Evolutionary conservation across 2,329 filamentous ascomycete genomes (phyloP).

Genomic region (Fonsecaea pedrosoi): DNA sequence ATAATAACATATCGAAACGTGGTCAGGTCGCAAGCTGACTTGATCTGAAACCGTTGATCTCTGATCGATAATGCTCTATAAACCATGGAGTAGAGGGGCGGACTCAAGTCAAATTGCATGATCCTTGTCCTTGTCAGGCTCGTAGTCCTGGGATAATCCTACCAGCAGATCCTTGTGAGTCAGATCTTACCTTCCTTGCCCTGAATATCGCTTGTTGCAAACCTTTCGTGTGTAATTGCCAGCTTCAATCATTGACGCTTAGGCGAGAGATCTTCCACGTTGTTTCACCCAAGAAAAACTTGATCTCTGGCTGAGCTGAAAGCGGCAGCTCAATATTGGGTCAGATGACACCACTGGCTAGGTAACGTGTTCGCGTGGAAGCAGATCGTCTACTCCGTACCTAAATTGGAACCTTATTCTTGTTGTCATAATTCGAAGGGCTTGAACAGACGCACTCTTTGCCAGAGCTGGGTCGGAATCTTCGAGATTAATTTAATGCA

Average conservation of each 20-base stretch:
- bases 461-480: constrained; percentile 10
- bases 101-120: not conserved
- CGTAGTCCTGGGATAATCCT: not conserved
- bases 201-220: not conserved
- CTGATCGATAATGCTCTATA: not conserved
- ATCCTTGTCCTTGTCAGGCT: constrained; percentile 9
- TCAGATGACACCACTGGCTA: not conserved
- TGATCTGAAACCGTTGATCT: constrained; percentile 2
- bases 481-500: constrained; percentile 1
- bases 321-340: not conserved
- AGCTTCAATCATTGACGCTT: not conserved
- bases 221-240: not conserved
- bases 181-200: not conserved
- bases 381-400: not conserved
- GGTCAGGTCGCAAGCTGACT: not conserved
- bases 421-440: not conserved
- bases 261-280: not conserved
- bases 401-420: not conserved
- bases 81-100: constrained; percentile 7
- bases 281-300: not conserved
- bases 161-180: not conserved
- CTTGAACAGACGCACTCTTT: not conserved
- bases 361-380: not conserved
- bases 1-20: not conserved
- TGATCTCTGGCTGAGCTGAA: not conserved